These are phyloP conservation scores for Amanita exitialis DNA, from an alignment of 768 basidiomycete genomes.

Conservation along the genomic window DNA sequence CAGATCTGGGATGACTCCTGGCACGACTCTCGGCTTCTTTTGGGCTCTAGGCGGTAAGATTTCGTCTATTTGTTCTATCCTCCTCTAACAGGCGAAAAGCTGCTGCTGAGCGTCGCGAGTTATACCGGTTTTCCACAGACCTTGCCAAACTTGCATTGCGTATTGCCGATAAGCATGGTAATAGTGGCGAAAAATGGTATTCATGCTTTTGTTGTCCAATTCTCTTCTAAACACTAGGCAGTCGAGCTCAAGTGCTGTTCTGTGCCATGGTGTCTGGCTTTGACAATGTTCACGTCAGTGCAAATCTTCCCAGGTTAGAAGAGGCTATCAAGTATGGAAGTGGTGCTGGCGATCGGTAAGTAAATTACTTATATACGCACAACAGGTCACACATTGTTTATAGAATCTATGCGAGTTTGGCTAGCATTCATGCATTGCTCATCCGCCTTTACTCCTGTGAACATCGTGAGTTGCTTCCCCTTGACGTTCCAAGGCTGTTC, in stretches of 20 bases:
- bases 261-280: conserved; percentile 57
- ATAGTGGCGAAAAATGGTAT: conserved; percentile 59
- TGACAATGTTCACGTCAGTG: conserved; percentile 54
- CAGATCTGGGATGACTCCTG: conserved; percentile 60
- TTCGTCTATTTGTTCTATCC: not conserved
- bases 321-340: conserved; percentile 56
- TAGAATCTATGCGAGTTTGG: conserved; percentile 56
- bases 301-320: conserved; percentile 50
- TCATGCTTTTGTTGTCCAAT: not conserved
- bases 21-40: conserved; percentile 63
- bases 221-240: conserved; percentile 15
- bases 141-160: conserved; percentile 56
- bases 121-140: conserved; percentile 61
- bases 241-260: conserved; percentile 53
- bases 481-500: not conserved
- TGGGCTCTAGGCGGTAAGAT: conserved; percentile 53
- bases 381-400: not conserved
- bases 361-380: not conserved
- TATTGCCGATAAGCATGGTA: conserved; percentile 58
- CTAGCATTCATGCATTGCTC: conserved; percentile 42
- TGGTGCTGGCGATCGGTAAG: conserved; percentile 57
- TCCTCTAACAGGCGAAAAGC: conserved; percentile 19
- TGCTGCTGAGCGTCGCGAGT: conserved; percentile 49
- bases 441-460: conserved; percentile 52
- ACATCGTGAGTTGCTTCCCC: conserved; percentile 33